phyloP scores from a whole-genome alignment of 75 land plant species.

The Azolla pinnata region DNA sequence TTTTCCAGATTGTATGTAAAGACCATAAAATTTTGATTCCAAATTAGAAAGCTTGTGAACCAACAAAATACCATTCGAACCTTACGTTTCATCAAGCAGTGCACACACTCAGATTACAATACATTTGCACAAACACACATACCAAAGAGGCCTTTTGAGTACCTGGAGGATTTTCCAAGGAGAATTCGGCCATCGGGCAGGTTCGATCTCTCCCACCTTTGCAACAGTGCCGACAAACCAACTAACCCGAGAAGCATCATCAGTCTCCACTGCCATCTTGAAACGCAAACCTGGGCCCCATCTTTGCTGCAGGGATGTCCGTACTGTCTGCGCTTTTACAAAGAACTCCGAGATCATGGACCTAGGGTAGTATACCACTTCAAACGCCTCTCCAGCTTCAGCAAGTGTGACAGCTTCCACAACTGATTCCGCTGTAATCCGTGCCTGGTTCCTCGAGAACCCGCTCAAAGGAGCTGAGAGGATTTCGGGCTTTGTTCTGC shows the following conservation, averaged over 20 bases:
- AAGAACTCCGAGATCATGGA: conserved; percentile 77
- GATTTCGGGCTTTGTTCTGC: too few species aligned
- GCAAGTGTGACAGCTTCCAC: conserved; percentile 59
- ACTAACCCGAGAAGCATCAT: conserved; percentile 79
- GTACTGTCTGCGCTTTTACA: conserved; percentile 59
- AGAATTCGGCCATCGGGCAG: conserved; percentile 73
- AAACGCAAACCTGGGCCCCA: conserved; percentile 83
- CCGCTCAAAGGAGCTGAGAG: too few species aligned
- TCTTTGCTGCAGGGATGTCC: conserved; percentile 42
- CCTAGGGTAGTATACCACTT: conserved; percentile 70
- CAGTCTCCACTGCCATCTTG: conserved; percentile 86
- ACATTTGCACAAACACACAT: too few species aligned
- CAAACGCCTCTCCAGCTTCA: conserved; percentile 53
- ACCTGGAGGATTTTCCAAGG: conserved; percentile 94
- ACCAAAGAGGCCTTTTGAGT: not conserved
- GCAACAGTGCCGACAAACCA: conserved; percentile 90
- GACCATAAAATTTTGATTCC: too few species aligned
- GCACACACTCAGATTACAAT: too few species aligned
- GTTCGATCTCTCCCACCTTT: conserved; percentile 67
- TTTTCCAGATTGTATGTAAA: too few species aligned
- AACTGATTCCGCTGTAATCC: conserved; percentile 47
- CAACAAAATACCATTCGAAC: too few species aligned
- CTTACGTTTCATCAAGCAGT: too few species aligned
- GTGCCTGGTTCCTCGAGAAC: conserved; percentile 32
- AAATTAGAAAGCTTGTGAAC: too few species aligned